phyloP scores from a whole-genome alignment of 2,329 filamentous ascomycete species.

The Calonectria leucothoes region DNA sequence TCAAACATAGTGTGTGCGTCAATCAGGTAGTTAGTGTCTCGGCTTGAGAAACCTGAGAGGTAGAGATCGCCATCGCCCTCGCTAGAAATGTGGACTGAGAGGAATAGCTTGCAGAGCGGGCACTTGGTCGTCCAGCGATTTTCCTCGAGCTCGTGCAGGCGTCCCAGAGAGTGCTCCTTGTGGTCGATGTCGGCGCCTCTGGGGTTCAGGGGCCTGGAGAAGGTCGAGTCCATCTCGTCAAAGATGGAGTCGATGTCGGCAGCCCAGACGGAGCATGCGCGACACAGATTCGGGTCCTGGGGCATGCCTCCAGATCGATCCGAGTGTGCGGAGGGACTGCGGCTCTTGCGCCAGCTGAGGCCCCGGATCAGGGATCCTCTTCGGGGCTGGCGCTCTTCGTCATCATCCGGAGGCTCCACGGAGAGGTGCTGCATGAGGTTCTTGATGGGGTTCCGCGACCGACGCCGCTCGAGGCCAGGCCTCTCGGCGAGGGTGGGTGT shows the following conservation, averaged over 20 bases:
- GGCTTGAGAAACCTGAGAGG: constrained; percentile 49
- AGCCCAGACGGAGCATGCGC: constrained; percentile 46
- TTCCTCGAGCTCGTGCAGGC: constrained; percentile 45
- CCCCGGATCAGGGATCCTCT: constrained; percentile 49
- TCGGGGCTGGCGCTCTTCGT: constrained; percentile 42
- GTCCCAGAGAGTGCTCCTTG: constrained; percentile 44
- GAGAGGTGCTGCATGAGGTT: constrained; percentile 53
- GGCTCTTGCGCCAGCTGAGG: constrained; percentile 50
- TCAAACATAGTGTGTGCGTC: constrained; percentile 46
- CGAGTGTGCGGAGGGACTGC: constrained; percentile 49
- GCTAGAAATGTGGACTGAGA: constrained; percentile 47
- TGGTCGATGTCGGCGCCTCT: constrained; percentile 46
- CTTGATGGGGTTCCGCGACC: constrained; percentile 49
- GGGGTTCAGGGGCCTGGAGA: constrained; percentile 42
- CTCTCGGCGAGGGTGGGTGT: constrained; percentile 36
- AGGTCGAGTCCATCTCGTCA: constrained; percentile 46
- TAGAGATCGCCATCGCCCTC: constrained; percentile 44
- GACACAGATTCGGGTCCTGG: constrained; percentile 47
- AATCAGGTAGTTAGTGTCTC: constrained; percentile 50
- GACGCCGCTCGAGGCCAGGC: constrained; percentile 44
- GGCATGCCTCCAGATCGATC: constrained; percentile 42
- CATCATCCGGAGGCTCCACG: constrained; percentile 45
- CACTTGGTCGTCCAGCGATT: constrained; percentile 48
- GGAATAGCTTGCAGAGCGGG: constrained; percentile 49
- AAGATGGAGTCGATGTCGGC: constrained; percentile 48